Percentiles rank a stretch among this genome's conserved stretches.
Evolutionary conservation across 2,329 filamentous ascomycete genomes (phyloP).

Genomic region (Xylariaceae sp.): DNA sequence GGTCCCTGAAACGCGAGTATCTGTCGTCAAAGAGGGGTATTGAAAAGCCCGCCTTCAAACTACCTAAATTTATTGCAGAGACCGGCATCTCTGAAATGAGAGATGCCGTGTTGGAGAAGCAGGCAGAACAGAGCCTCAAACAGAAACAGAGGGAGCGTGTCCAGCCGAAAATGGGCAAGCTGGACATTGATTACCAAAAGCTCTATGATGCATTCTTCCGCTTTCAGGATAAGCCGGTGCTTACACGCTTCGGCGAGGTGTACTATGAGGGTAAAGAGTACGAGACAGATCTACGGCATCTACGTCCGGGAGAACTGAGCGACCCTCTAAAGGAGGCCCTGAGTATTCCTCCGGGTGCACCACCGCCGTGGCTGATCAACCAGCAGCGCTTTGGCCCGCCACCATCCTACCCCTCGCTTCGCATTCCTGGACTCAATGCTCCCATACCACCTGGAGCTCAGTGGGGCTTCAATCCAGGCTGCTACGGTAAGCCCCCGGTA

Average conservation of each 20-base stretch:
- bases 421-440: slow-evolving; percentile 90
- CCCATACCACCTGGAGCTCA: slow-evolving; percentile 82
- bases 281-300: slow-evolving; percentile 87
- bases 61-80: slow-evolving; percentile 95
- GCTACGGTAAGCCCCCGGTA: slow-evolving; percentile 92
- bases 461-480: slow-evolving; percentile 94
- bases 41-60: slow-evolving; percentile 86
- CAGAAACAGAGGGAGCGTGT: slow-evolving; percentile 95
- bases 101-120: slow-evolving; percentile 92
- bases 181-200: slow-evolving; percentile 98
- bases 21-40: slow-evolving; percentile 94
- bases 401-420: slow-evolving; percentile 90
- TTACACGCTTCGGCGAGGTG: slow-evolving; percentile 96
- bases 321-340: slow-evolving; percentile 88
- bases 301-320: slow-evolving; percentile 84
- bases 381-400: slow-evolving; percentile 91
- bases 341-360: slow-evolving; percentile 87
- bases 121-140: slow-evolving; percentile 85
- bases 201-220: slow-evolving; percentile 98
- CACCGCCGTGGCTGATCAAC: slow-evolving; percentile 95
- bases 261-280: slow-evolving; percentile 99
- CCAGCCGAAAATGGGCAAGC: slow-evolving; percentile 89
- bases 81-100: slow-evolving; percentile 98
- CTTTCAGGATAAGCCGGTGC: slow-evolving; percentile 90
- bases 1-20: slow-evolving; percentile 95